Conservation (phyloP, 169 alveolate species). For the Eimeria necatrix region DNA sequence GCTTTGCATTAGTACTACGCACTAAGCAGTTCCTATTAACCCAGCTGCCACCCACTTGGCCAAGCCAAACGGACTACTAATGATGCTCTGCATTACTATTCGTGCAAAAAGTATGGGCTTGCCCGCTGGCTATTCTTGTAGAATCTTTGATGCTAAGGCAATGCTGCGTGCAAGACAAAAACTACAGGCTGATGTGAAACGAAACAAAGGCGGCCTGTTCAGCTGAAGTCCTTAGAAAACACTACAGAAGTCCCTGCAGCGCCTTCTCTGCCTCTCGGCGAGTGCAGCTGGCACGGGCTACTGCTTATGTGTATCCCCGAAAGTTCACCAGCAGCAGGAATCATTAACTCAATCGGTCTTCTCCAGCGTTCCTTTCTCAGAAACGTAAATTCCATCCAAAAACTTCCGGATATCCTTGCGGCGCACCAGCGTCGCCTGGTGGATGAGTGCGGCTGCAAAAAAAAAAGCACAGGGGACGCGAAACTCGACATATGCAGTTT, state of each 20-base stretch:
- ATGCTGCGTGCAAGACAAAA: too few species aligned
- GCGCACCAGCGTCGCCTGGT: slow-evolving; percentile 98
- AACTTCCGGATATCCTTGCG: slow-evolving; percentile 99
- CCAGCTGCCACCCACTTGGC: too few species aligned
- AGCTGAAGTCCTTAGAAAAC: neutral
- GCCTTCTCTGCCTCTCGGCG: neutral
- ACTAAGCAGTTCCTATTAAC: too few species aligned
- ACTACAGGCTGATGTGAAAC: neutral
- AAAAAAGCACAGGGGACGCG: neutral
- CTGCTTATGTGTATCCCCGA: neutral
- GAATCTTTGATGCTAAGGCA: too few species aligned
- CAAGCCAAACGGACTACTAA: too few species aligned
- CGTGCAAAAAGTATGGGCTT: too few species aligned
- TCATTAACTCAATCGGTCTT: slow-evolving; percentile 87
- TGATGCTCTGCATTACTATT: too few species aligned
- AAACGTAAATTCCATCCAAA: slow-evolving; percentile 99
- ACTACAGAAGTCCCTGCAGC: neutral
- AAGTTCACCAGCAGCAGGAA: neutral
- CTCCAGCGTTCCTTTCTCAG: slow-evolving; percentile 96
- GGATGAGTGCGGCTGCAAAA: slow-evolving; percentile 91
- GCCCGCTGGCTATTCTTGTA: too few species aligned
- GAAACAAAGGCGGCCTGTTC: neutral
- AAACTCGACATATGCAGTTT: too few species aligned
- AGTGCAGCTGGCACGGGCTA: neutral
- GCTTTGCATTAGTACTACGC: too few species aligned